These are phyloP conservation scores for Fusarium udum DNA, from an alignment of 2,329 filamentous ascomycete species.

Conservation along the genomic window DNA sequence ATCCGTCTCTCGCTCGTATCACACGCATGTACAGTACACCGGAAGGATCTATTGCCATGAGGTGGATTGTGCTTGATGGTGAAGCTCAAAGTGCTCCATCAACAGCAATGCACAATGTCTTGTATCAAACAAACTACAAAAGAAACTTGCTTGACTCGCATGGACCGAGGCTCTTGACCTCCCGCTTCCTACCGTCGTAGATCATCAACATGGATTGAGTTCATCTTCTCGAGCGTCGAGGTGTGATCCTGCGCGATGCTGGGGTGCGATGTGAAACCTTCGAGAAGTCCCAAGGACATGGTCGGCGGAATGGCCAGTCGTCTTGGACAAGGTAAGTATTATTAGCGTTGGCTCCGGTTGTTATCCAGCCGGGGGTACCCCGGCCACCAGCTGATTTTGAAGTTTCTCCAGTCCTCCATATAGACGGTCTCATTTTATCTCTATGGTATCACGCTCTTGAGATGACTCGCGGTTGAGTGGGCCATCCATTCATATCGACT, in stretches of 20 bases:
- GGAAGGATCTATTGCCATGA: background rate
- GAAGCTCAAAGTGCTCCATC: constrained; percentile 3
- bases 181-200: constrained; percentile 16
- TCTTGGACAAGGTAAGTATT: constrained; percentile 29
- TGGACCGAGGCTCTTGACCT: constrained; percentile 26
- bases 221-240: constrained; percentile 39
- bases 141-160: constrained; percentile 18
- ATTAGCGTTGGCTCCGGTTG: constrained; percentile 32
- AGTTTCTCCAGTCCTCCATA: constrained; percentile 30
- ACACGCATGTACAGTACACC: background rate
- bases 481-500: constrained; percentile 28
- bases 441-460: constrained; percentile 22
- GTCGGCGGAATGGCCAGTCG: constrained; percentile 43
- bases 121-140: background rate
- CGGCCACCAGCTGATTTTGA: constrained; percentile 41
- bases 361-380: constrained; percentile 19
- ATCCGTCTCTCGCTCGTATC: background rate
- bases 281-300: constrained; percentile 46
- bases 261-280: constrained; percentile 43
- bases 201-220: constrained; percentile 42
- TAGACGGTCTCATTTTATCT: constrained; percentile 27
- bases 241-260: constrained; percentile 44
- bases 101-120: background rate
- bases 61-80: background rate
- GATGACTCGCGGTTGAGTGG: constrained; percentile 41